Conservation (phyloP, 352 stramenopile genomes). For the Pythium diclinum region DNA sequence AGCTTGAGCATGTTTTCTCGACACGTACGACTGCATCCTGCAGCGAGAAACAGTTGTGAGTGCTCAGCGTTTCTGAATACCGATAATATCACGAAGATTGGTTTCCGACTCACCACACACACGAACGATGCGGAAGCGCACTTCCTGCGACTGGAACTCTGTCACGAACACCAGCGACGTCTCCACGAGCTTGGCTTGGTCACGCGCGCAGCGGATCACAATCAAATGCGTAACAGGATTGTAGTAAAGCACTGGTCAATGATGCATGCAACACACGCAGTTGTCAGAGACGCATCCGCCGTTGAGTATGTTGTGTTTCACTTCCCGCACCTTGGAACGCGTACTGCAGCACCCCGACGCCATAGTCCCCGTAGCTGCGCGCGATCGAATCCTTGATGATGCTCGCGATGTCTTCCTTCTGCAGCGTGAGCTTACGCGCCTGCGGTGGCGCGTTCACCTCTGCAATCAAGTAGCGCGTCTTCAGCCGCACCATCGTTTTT, state of each 20-base stretch:
- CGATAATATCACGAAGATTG: no score
- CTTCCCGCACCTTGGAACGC: slow-evolving; percentile 62
- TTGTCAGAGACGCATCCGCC: neutral
- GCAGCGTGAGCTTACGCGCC: slow-evolving; percentile 41
- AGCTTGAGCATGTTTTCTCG: slow-evolving; percentile 49
- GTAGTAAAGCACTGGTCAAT: slow-evolving; percentile 54
- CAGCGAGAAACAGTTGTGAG: neutral
- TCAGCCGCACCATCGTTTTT: slow-evolving; percentile 65
- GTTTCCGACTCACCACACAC: slow-evolving; percentile 50
- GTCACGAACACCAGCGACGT: slow-evolving; percentile 74
- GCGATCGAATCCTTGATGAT: slow-evolving; percentile 64
- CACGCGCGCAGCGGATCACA: slow-evolving; percentile 60
- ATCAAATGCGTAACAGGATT: slow-evolving; percentile 49
- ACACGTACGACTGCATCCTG: slow-evolving; percentile 55
- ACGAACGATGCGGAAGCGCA: slow-evolving; percentile 57
- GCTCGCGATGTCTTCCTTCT: slow-evolving; percentile 55
- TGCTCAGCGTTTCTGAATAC: neutral
- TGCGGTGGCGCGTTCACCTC: slow-evolving; percentile 36
- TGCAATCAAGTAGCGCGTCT: slow-evolving; percentile 72
- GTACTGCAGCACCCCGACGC: slow-evolving; percentile 62
- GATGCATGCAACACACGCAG: neutral
- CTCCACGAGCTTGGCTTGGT: slow-evolving; percentile 73
- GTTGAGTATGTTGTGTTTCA: neutral
- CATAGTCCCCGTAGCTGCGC: slow-evolving; percentile 68
- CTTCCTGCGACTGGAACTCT: slow-evolving; percentile 51